Evolutionary conservation across 352 stramenopile species (phyloP).

Genomic region (Phytophthora pistaciae): DNA sequence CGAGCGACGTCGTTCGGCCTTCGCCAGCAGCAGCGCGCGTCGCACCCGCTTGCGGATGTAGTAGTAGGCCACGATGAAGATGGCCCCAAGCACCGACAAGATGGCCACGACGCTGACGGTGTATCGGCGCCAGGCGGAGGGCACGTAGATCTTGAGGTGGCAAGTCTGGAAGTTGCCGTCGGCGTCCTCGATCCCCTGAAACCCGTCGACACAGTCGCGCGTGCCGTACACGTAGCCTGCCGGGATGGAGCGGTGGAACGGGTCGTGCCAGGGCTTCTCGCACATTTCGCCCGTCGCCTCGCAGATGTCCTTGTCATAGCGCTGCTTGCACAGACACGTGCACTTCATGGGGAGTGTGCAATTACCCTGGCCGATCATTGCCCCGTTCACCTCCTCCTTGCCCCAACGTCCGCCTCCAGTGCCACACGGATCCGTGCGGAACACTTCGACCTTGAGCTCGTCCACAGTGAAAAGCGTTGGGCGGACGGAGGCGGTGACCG

Average conservation of each 20-base stretch:
- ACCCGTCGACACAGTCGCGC: slow-evolving; percentile 92
- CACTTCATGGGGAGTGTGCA: slow-evolving; percentile 93
- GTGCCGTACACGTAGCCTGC: slow-evolving; percentile 94
- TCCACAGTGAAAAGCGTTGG: slow-evolving; percentile 95
- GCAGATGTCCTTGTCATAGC: slow-evolving; percentile 78
- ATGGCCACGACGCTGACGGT: slow-evolving; percentile 81
- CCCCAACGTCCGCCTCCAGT: slow-evolving; percentile 79
- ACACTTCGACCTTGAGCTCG: slow-evolving; percentile 91
- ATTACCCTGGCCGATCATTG: slow-evolving; percentile 89
- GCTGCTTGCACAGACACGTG: slow-evolving; percentile 92
- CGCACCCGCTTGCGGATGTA: slow-evolving; percentile 88
- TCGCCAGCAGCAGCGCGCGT: slow-evolving; percentile 83
- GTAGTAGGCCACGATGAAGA: slow-evolving; percentile 86
- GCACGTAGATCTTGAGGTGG: slow-evolving; percentile 96
- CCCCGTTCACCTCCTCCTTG: slow-evolving; percentile 78
- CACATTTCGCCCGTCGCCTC: slow-evolving; percentile 79
- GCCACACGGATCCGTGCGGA: slow-evolving; percentile 96
- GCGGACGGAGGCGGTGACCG: slow-evolving; percentile 65
- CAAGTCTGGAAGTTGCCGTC: slow-evolving; percentile 93
- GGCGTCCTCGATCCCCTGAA: slow-evolving; percentile 92
- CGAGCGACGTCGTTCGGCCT: slow-evolving; percentile 91
- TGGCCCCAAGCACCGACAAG: slow-evolving; percentile 69
- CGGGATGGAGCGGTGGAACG: slow-evolving; percentile 75
- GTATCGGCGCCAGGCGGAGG: slow-evolving; percentile 85
- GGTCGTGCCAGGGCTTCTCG: slow-evolving; percentile 86